Base-by-base conservation (phyloP, 2,329 filamentous ascomycete species). In the Venturia oleaginea region DNA sequence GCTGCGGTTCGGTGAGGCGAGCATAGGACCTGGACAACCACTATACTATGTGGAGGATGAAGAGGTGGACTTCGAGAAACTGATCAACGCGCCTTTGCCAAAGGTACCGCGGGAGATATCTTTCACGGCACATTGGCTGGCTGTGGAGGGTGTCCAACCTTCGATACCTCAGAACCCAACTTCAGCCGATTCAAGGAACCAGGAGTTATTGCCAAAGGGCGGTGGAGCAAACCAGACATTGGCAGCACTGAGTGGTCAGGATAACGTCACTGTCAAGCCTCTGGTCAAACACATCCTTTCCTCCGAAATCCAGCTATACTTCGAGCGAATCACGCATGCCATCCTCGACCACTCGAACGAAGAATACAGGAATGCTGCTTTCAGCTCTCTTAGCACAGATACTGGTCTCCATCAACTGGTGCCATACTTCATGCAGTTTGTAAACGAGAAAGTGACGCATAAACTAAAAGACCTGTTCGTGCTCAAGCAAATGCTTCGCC, bases 11-110 rank as follows among this genome's bases (percentile, higher is more conserved):
- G 94, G 94, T 62, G 94, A 99, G 76, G 94, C 94, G 3, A 95
- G 90, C 65, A 80, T 99, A 66, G 94, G 94, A 0, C 92, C 92
- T 17, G 92, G 93, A 11, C 94, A 99, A 76, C 92, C 93, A 63
- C 80, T 99, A 27, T 99, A 93, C 77, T 99, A 99, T 74, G 89
- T 99, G 43, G 94, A 99, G 73, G 94, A 99, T 74, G 94, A 99
- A 73, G 94, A 99, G 79, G 88, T 97, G 64, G 94, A 99, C 76
- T 97, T 99, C 73, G 94, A 99, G 79, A 97, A 97, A 80, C 81
- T 99, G 69, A 97, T 99, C 74, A 99, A 99, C 78, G 92, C 92
- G 68, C 91, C 94, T 4, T 78, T 99, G 69, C 94, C 94, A 32
- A 97, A 95, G 76, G 92, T 99, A 37, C 94, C 94, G 40, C 84